Evolutionary conservation across 148 eudicot genomes (phyloP).

Genomic region (Pouteria glomerata): DNA sequence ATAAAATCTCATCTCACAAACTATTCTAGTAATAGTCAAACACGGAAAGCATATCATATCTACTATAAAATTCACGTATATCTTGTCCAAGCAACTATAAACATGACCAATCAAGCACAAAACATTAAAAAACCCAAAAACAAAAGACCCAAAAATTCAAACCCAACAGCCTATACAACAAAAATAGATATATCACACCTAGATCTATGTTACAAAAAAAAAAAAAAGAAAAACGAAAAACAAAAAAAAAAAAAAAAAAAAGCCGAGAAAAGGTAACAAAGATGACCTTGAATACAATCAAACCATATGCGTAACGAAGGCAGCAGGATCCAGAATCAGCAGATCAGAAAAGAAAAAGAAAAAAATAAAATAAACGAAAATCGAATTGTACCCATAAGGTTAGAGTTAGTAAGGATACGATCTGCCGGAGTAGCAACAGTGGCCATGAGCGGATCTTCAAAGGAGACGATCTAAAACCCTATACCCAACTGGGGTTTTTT

Average conservation of each 20-base stretch:
- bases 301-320: background rate
- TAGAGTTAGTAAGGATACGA: constrained; percentile 41
- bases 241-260: background rate
- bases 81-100: background rate
- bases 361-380: background rate
- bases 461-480: constrained; percentile 12
- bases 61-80: background rate
- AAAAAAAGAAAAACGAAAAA: background rate
- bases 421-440: constrained; percentile 53
- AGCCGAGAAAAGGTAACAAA: background rate
- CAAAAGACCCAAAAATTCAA: background rate
- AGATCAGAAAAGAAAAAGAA: constrained; percentile 8
- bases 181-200: background rate
- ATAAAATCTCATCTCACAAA: too few species aligned
- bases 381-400: background rate
- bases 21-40: too few species aligned
- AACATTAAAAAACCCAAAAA: too few species aligned
- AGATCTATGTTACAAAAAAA: background rate
- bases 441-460: constrained; percentile 59
- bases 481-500: background rate
- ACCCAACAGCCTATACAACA: background rate
- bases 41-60: background rate
- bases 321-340: background rate
- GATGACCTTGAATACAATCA: too few species aligned
- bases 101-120: background rate